Evolutionary conservation across 495 filamentous ascomycete genomes (phyloP), one percentile per base, ranked within the genome.

Genomic region (Aspergillus saccharolyticus): DNA sequence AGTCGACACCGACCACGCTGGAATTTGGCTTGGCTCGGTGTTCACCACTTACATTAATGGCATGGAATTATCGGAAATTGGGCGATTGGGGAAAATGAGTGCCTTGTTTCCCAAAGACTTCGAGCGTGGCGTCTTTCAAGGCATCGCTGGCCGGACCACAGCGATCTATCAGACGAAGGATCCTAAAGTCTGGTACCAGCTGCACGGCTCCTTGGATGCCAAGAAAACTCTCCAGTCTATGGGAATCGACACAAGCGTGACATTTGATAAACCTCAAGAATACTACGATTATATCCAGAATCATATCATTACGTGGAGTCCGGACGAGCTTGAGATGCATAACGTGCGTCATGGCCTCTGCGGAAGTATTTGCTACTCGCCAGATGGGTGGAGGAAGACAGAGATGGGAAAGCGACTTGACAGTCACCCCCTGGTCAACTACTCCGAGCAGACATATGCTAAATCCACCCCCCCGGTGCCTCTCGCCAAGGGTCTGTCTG

Each of bases 271-370:
- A n/a, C n/a, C n/a, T n/a, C n/a, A n/a, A n/a, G n/a, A n/a, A n/a
- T n/a, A n/a, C n/a, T n/a, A 68, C 53, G 56, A 65, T 2, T 66
- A 67, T 52, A 68, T 73, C 6, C 55, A 56, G 4, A 20, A 61
- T 7, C 66, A 70, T 55, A 53, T 73, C 5, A 44, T 46, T 9
- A 53, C 63, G 14, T 73, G 63, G 63, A 68, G 59, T 19, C 20
- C 70, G 0, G 68, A 73, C 56, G 70, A 73, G 44, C 62, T 73
- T 16, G 70, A 73, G 51, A 70, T 71, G 68, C 65, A 63, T 18
- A 73, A 66, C 30, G 25, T 70, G 16, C 58, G 58, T 4, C 53
- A 71, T 53, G 68, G 70, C 3, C 44, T 71, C 16, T 70, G 66
- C 47, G 70, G 66, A 14, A 72, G 68, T 18, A 74, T 74, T 18